These are phyloP conservation scores for Emergomyces orientalis DNA, from an alignment of 2,329 filamentous ascomycete species.

Conservation along the genomic window DNA sequence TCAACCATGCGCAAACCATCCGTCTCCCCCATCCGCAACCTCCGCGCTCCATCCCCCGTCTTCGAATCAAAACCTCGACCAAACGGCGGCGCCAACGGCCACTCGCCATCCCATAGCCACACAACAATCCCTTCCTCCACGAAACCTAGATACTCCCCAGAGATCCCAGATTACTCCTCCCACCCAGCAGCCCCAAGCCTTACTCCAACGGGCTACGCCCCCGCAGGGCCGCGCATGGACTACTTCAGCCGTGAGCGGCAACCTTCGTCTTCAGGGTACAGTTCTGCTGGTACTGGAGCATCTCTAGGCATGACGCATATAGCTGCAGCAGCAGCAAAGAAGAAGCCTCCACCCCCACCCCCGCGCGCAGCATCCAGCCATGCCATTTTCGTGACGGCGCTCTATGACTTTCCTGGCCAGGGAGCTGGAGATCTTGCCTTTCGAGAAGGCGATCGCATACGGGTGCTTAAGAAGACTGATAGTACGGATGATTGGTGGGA, in stretches of 20 bases:
- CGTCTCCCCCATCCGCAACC: constrained; percentile 22
- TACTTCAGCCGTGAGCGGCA: constrained; percentile 39
- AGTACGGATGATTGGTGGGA: constrained; percentile 85
- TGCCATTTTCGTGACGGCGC: constrained; percentile 54
- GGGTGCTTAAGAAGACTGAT: constrained; percentile 65
- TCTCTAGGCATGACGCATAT: constrained; percentile 33
- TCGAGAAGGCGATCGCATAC: constrained; percentile 66
- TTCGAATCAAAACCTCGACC: constrained; percentile 20
- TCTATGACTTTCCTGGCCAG: constrained; percentile 67
- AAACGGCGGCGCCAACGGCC: constrained; percentile 12
- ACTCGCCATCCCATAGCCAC: constrained; percentile 1
- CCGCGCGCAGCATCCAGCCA: constrained; percentile 47
- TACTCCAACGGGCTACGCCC: constrained; percentile 27
- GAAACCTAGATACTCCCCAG: constrained; percentile 13
- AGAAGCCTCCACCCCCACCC: constrained; percentile 61
- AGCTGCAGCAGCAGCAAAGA: constrained; percentile 45
- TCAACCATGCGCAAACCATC: constrained; percentile 25
- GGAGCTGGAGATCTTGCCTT: constrained; percentile 63
- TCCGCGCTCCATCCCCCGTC: constrained; percentile 21
- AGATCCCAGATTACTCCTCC: constrained; percentile 18
- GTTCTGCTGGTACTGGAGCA: constrained; percentile 22
- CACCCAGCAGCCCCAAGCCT: constrained; percentile 22
- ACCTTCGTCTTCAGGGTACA: constrained; percentile 19
- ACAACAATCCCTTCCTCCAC: constrained; percentile 8
- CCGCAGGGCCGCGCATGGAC: constrained; percentile 35